A percentile compares a stretch with the other conserved stretches of the same genome.
Evolutionary conservation across 2,329 filamentous ascomycete genomes (phyloP).

Genomic region (Penicillium freii): DNA sequence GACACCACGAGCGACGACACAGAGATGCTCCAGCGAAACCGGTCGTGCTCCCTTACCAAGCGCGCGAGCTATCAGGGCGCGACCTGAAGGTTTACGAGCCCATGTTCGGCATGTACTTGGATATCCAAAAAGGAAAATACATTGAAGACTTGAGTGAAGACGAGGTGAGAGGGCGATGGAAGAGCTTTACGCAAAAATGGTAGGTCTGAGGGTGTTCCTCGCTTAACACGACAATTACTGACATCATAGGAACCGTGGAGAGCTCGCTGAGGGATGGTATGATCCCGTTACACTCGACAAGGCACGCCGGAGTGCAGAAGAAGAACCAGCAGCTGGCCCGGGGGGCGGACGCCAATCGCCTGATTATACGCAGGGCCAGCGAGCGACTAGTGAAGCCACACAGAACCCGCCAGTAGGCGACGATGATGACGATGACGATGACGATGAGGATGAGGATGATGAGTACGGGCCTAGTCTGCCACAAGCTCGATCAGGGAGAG

Average conservation of each 20-base stretch:
- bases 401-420: slow-evolving; percentile 17
- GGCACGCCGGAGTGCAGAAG: slow-evolving; percentile 39
- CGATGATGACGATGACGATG: slow-evolving; percentile 34
- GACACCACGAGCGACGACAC: slow-evolving; percentile 16
- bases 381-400: slow-evolving; percentile 3
- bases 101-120: slow-evolving; percentile 79
- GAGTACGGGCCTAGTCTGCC: slow-evolving; percentile 59
- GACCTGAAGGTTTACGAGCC: slow-evolving; percentile 66
- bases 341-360: slow-evolving; percentile 19
- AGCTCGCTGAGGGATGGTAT: slow-evolving; percentile 90
- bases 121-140: slow-evolving; percentile 77
- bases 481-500: slow-evolving; percentile 23
- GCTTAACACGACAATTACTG: slow-evolving; percentile 33
- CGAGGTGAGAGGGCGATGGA: slow-evolving; percentile 84
- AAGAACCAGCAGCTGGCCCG: slow-evolving; percentile 1
- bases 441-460: slow-evolving; percentile 52
- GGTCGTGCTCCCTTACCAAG: slow-evolving; percentile 61
- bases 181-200: slow-evolving; percentile 90
- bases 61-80: slow-evolving; percentile 64
- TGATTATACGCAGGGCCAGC: slow-evolving; percentile 23
- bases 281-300: slow-evolving; percentile 68
- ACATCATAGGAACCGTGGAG: slow-evolving; percentile 72
- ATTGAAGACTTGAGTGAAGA: slow-evolving; percentile 67
- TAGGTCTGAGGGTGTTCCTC: slow-evolving; percentile 39
- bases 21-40: slow-evolving; percentile 20